Evolutionary conservation across 2,329 filamentous ascomycete species (phyloP).

Genomic region (Elsinoe australis): DNA sequence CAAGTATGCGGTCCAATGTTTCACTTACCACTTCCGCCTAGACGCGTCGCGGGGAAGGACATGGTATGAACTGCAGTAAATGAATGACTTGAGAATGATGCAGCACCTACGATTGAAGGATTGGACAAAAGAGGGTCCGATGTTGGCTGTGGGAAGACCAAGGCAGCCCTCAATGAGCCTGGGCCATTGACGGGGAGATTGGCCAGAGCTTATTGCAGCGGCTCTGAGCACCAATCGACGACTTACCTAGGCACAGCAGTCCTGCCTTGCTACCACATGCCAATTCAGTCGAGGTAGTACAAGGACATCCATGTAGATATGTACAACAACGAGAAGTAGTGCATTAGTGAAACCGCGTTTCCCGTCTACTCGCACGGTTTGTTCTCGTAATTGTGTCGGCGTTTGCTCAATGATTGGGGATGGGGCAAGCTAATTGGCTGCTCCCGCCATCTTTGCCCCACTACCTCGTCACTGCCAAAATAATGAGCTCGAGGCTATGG

Average conservation of each 20-base stretch:
- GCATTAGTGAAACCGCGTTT: no score
- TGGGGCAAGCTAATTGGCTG: no score
- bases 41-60: slow-evolving; percentile 21
- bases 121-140: slow-evolving; percentile 1
- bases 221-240: no score
- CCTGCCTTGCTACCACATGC: no score
- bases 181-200: slow-evolving; percentile 4
- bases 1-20: not conserved
- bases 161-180: slow-evolving; percentile 1
- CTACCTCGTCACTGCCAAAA: not conserved
- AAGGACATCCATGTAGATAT: no score
- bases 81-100: not conserved
- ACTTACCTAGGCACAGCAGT: no score
- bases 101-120: slow-evolving; percentile 5
- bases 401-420: no score
- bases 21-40: slow-evolving; percentile 22
- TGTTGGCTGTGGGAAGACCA: not conserved
- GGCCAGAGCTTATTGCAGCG: not conserved
- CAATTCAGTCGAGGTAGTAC: no score
- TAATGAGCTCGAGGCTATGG: not conserved
- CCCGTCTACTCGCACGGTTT: no score
- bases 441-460: not conserved
- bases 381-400: no score
- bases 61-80: slow-evolving; percentile 15
- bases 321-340: no score